Evolutionary conservation across 2,329 filamentous ascomycete species (phyloP), one percentile per base, ranked within the genome.

Genomic region (Myrmaecium sp.): DNA sequence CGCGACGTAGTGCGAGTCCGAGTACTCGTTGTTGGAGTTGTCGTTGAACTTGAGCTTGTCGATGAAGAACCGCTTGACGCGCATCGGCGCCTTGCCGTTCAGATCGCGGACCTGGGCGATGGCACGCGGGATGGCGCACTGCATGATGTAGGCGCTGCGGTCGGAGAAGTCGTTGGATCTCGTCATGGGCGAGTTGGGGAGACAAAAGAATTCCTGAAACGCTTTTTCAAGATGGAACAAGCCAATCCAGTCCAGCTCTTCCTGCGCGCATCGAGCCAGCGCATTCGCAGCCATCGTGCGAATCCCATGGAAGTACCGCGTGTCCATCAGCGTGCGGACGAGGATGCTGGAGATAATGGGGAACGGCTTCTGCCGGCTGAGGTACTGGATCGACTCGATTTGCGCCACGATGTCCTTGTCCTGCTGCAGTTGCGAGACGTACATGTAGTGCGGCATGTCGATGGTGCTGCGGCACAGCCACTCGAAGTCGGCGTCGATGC

Each of bases 401-500:
- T 77, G 72, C n/a, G 91, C 91, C 36, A 93, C 81, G 31, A 98
- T 81, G 48, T 98, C 91, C 40, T 86, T 69, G 52, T 98, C 89
- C 51, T 98, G 89, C 49, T 98, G 89, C 34, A 98, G 62, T 50
- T 98, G 89, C 13, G 89, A 94, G 31, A 93, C 72, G 47, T 89
- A 94, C 91, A 98, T 98, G 60, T 95, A 95, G 4, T 81, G 71
- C 23, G 82, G 82, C 65, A 94, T 82, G 35, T 74, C 75, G 25
- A 76, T 57, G 33, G 76, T 74, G 51, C 92, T 79, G 38, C 75
- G 75, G 52, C 79, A 89, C 31, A 94, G 74, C 89, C 89, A 98
- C 49, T 98, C 89, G 39, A 95, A 95, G 52, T 98, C 91, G 10
- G 86, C 84, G 50, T 98, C 89, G 55, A 95, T 79, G 12, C 89